A percentile compares a stretch with the other conserved stretches of the same genome.
These are phyloP conservation scores for Hymenoscyphus albidus DNA, from an alignment of 2,329 filamentous ascomycete genomes.

Conservation along the genomic window DNA sequence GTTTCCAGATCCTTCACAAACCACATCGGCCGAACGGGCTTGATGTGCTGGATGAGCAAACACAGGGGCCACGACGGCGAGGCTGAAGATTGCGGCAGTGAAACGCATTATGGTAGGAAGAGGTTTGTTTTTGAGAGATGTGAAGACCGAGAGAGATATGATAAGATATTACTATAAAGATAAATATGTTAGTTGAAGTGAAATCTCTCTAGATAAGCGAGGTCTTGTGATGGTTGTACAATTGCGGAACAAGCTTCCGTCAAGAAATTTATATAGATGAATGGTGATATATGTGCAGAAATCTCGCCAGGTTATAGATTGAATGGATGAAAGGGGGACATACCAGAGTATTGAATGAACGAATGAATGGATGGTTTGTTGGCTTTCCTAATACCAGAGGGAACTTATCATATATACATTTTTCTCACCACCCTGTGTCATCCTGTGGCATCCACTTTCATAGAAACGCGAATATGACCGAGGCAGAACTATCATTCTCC, in stretches of 20 bases:
- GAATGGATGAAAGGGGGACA: constrained; percentile 1
- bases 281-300: background rate
- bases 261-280: background rate
- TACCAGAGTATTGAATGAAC: background rate
- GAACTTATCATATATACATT: background rate
- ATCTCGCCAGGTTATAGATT: background rate
- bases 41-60: constrained; percentile 18
- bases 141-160: background rate
- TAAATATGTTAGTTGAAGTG: background rate
- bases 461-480: background rate
- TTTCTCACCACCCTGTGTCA: background rate
- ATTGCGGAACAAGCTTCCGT: background rate
- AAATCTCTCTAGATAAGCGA: background rate
- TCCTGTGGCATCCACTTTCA: background rate
- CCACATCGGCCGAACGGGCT: constrained; percentile 5
- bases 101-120: constrained; percentile 16
- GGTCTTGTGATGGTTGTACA: background rate
- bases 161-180: background rate
- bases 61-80: constrained; percentile 16
- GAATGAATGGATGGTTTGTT: background rate
- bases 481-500: background rate
- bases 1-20: background rate
- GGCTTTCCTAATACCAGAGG: background rate
- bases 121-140: background rate
- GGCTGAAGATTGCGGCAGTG: constrained; percentile 18